These are phyloP conservation scores for Monilinia fructigena DNA, from an alignment of 2,329 filamentous ascomycete genomes.

Conservation along the genomic window DNA sequence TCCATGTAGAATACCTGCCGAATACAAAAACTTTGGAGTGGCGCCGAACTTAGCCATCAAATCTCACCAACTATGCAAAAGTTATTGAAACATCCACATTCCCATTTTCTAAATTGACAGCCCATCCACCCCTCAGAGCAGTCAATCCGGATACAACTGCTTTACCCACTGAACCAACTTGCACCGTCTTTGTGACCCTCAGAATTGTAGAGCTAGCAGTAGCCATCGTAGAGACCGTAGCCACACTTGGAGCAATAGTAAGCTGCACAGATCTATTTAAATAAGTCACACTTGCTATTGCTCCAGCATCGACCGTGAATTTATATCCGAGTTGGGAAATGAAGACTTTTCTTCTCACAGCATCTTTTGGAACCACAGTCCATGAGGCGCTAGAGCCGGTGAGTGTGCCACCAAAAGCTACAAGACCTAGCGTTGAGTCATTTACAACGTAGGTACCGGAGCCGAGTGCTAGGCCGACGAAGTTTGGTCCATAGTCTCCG, in stretches of 20 bases:
- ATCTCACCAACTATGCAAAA: conserved; percentile 1
- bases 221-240: conserved; percentile 10
- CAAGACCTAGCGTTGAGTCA: conserved; percentile 47
- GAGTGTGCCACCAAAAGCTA: conserved; percentile 51
- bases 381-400: conserved; percentile 28
- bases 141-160: neutral
- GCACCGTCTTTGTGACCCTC: conserved; percentile 26
- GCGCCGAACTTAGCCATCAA: neutral
- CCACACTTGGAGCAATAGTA: conserved; percentile 22
- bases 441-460: conserved; percentile 51
- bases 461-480: conserved; percentile 52
- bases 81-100: conserved; percentile 35
- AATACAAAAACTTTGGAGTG: too few species aligned
- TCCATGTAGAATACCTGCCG: too few species aligned
- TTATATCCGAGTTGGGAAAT: conserved; percentile 48
- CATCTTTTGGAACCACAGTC: conserved; percentile 46
- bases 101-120: conserved; percentile 14
- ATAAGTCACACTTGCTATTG: conserved; percentile 44
- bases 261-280: conserved; percentile 6
- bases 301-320: conserved; percentile 47
- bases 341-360: conserved; percentile 49
- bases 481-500: conserved; percentile 57
- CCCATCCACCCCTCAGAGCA: conserved; percentile 18
- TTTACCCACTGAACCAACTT: conserved; percentile 16
- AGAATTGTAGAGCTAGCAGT: conserved; percentile 20